These are phyloP conservation scores for Castanopsis chinensis DNA, from an alignment of 306 rosid genomes.

Conservation along the genomic window DNA sequence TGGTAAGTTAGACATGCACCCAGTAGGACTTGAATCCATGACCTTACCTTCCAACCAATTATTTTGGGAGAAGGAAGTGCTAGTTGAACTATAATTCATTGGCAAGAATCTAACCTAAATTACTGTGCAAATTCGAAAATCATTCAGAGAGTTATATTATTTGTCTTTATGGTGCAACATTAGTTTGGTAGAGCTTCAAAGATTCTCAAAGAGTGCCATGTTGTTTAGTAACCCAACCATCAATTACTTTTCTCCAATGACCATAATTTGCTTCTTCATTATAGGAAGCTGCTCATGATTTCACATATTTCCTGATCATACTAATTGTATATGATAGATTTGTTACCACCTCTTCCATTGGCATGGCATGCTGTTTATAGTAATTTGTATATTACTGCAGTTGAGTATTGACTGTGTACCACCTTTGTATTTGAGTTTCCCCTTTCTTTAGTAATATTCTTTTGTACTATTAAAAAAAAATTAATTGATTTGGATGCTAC, in stretches of 20 bases:
- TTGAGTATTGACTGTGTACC: too few species aligned
- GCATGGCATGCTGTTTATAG: background rate
- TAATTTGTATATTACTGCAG: background rate
- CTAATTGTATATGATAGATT: background rate
- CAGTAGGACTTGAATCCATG: too few species aligned
- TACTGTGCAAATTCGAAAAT: background rate
- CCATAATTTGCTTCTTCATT: background rate
- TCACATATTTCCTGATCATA: background rate
- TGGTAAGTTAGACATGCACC: too few species aligned
- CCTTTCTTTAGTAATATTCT: too few species aligned
- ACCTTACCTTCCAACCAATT: too few species aligned
- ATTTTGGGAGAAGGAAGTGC: too few species aligned
- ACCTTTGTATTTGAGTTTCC: too few species aligned
- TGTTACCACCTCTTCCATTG: background rate
- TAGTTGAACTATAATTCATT: too few species aligned
- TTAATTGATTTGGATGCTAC: background rate
- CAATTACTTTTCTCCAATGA: slow-evolving; percentile 1
- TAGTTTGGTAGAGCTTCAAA: background rate
- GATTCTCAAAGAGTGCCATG: slow-evolving; percentile 19
- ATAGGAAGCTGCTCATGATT: background rate
- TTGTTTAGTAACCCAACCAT: background rate
- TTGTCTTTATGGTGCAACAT: background rate
- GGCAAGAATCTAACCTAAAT: background rate
- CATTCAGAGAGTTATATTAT: background rate
- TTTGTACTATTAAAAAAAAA: too few species aligned